Evolutionary conservation across 805 yeast species (phyloP).

Genomic region (Debaryomyces hansenii): DNA sequence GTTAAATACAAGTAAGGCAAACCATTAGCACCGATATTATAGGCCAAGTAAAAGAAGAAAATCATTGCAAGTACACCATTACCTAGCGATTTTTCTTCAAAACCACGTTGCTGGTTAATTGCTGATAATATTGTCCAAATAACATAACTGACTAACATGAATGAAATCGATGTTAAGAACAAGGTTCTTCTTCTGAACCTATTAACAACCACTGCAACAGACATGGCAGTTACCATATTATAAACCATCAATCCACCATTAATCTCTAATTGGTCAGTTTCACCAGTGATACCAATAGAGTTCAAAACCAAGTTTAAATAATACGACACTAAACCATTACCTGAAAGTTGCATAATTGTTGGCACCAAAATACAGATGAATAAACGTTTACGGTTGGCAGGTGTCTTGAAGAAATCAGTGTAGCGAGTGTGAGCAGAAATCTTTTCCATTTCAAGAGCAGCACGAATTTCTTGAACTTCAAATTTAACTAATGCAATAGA

Average conservation of each 20-base stretch:
- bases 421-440: conserved; percentile 31
- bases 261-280: conserved; percentile 44
- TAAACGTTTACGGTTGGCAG: conserved; percentile 44
- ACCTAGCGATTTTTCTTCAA: conserved; percentile 39
- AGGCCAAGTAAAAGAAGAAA: conserved; percentile 35
- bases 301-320: conserved; percentile 50
- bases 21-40: conserved; percentile 29
- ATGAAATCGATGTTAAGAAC: conserved; percentile 24
- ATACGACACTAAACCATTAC: conserved; percentile 54
- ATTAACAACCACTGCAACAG: conserved; percentile 18
- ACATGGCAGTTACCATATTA: conserved; percentile 35
- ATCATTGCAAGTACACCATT: conserved; percentile 53
- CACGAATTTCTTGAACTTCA: conserved; percentile 40
- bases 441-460: conserved; percentile 42
- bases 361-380: conserved; percentile 33
- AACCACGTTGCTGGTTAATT: conserved; percentile 40
- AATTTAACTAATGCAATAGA: conserved; percentile 30
- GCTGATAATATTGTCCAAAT: conserved; percentile 41
- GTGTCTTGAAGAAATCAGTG: conserved; percentile 37
- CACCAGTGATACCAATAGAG: conserved; percentile 54
- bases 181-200: conserved; percentile 28
- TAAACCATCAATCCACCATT: conserved; percentile 52
- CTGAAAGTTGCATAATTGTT: conserved; percentile 46
- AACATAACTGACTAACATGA: conserved; percentile 13
- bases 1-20: conserved; percentile 30